Conservation (phyloP, 176 grass and related monocot species). For the Phoenix roebelenii region DNA sequence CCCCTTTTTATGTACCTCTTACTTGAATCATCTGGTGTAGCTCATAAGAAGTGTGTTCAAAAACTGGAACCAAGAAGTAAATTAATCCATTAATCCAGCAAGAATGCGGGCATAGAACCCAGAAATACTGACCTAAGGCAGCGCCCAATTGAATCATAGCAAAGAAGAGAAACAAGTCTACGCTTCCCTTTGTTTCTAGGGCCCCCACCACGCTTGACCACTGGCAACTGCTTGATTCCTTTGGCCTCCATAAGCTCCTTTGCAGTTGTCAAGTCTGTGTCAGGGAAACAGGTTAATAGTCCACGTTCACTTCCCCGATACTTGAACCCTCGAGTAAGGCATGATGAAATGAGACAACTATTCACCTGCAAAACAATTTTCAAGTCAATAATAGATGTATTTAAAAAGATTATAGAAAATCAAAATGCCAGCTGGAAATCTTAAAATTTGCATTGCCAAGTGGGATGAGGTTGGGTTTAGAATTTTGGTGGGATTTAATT, state of each 20-base stretch:
- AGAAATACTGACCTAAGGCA: slow-evolving; percentile 60
- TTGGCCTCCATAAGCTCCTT: slow-evolving; percentile 97
- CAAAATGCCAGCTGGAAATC: background rate
- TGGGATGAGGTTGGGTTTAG: too few relatives aligned
- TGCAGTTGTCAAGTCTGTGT: slow-evolving; percentile 93
- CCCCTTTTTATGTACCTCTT: too few relatives aligned
- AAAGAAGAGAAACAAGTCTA: slow-evolving; percentile 70
- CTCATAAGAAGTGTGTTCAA: too few relatives aligned
- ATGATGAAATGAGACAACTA: slow-evolving; percentile 53
- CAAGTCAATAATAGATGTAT: slow-evolving; percentile 15
- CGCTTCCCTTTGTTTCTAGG: slow-evolving; percentile 61
- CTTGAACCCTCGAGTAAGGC: slow-evolving; percentile 78
- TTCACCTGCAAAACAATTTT: slow-evolving; percentile 48
- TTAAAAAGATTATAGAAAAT: slow-evolving; percentile 1
- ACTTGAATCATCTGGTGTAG: too few relatives aligned
- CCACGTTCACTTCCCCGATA: slow-evolving; percentile 76
- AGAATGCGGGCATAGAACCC: too few relatives aligned
- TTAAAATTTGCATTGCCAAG: too few relatives aligned
- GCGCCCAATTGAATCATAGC: slow-evolving; percentile 76
- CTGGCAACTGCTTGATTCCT: slow-evolving; percentile 93
- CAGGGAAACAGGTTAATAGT: slow-evolving; percentile 81
- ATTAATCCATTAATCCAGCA: too few relatives aligned
- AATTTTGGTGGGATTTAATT: too few relatives aligned
- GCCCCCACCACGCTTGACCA: slow-evolving; percentile 65
- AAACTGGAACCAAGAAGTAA: too few relatives aligned